Conservation (phyloP, 441 rosid genomes). For the Daphne laureola region DNA sequence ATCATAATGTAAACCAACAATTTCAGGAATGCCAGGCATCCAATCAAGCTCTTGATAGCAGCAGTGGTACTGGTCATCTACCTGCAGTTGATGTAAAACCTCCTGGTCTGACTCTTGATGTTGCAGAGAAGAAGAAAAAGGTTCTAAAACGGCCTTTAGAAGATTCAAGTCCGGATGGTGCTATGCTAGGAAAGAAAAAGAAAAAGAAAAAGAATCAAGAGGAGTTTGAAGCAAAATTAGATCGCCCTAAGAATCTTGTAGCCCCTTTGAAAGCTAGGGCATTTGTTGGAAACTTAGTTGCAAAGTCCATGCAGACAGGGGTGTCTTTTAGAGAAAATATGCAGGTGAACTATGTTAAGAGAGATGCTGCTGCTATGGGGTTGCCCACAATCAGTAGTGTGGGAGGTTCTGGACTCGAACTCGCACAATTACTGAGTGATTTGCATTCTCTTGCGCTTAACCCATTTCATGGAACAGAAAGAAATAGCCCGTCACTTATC, state of each 20-base stretch:
- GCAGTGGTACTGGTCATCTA: constrained; percentile 19
- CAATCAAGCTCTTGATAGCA: constrained; percentile 25
- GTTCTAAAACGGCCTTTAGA: constrained; percentile 37
- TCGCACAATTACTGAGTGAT: constrained; percentile 50
- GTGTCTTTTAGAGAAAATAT: constrained; percentile 26
- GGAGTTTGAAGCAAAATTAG: constrained; percentile 29
- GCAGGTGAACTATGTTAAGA: constrained; percentile 24
- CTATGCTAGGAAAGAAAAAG: constrained; percentile 39
- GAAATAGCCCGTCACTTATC: constrained; percentile 33
- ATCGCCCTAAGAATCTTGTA: constrained; percentile 35
- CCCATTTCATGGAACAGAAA: constrained; percentile 54
- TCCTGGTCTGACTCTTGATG: constrained; percentile 26
- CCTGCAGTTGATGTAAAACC: constrained; percentile 28
- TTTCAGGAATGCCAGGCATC: constrained; percentile 26
- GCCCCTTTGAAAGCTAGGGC: constrained; percentile 33
- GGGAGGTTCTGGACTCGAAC: constrained; percentile 32
- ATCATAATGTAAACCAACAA: constrained; percentile 18
- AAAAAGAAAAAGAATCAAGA: constrained; percentile 69
- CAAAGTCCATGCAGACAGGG: constrained; percentile 32
- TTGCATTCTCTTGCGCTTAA: constrained; percentile 67
- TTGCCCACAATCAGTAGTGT: constrained; percentile 14
- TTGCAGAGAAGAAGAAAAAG: constrained; percentile 48
- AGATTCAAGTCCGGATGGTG: constrained; percentile 30
- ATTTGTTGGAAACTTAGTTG: constrained; percentile 11
- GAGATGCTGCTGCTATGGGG: constrained; percentile 25